A percentile compares a stretch with the other conserved stretches of the same genome.
These are phyloP conservation scores for Coniosporium tulheliwenetii DNA, from an alignment of 2,329 filamentous ascomycete species.

Conservation along the genomic window DNA sequence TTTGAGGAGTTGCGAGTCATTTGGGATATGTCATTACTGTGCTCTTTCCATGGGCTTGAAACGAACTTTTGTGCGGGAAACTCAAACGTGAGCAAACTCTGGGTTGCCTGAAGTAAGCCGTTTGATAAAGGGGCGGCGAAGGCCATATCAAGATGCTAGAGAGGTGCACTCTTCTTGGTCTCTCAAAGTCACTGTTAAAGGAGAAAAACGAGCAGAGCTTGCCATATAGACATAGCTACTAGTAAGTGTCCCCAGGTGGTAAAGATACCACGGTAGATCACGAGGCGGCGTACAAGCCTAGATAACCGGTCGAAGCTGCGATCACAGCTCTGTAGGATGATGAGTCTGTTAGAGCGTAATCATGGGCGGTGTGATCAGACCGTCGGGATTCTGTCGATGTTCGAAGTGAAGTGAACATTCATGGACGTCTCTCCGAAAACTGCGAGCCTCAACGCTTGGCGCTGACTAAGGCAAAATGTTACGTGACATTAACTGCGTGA, in stretches of 20 bases:
- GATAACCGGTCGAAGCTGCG: too few relatives aligned
- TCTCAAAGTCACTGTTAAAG: neutral
- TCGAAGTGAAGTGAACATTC: too few relatives aligned
- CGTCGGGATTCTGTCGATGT: too few relatives aligned
- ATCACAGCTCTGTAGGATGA: too few relatives aligned
- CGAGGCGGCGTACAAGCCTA: too few relatives aligned
- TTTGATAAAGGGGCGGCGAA: neutral
- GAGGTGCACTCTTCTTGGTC: neutral
- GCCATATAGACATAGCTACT: too few relatives aligned
- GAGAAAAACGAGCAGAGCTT: too few relatives aligned
- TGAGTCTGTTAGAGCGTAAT: too few relatives aligned
- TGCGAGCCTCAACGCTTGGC: neutral
- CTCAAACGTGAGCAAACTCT: neutral
- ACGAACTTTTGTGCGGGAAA: neutral
- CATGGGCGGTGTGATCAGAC: too few relatives aligned
- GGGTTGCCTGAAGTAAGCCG: neutral
- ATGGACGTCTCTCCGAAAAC: neutral
- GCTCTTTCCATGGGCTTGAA: neutral
- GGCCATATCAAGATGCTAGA: neutral
- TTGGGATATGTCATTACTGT: neutral
- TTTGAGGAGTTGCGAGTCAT: slow-evolving; percentile 13
- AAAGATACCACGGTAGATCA: too few relatives aligned
- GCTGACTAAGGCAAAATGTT: neutral
- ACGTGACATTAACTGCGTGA: neutral
- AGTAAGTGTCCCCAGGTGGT: too few relatives aligned